Evolutionary conservation across 106 monocot genomes (phyloP).

Genomic region (Phalaenopsis equestris): DNA sequence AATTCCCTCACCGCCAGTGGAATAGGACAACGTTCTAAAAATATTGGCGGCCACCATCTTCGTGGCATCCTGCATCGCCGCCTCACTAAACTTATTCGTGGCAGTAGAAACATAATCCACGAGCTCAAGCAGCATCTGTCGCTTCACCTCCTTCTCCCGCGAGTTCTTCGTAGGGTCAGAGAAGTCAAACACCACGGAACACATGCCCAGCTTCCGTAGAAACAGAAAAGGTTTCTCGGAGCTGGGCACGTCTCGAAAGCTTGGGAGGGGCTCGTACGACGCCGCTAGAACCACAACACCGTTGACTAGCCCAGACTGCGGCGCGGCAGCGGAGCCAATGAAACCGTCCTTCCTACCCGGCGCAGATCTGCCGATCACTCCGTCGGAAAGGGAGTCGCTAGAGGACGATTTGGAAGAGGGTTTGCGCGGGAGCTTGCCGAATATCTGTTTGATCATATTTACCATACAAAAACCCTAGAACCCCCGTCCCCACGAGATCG

Average conservation of each 20-base stretch:
- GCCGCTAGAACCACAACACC: slow-evolving; percentile 5
- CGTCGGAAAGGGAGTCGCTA: slow-evolving; percentile 4
- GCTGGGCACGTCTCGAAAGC: slow-evolving; percentile 24
- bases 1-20: slow-evolving; percentile 21
- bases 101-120: slow-evolving; percentile 15
- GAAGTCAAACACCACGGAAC: slow-evolving; percentile 24
- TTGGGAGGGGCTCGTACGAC: slow-evolving; percentile 18
- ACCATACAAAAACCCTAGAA: neutral
- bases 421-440: slow-evolving; percentile 26
- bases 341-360: neutral
- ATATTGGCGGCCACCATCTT: slow-evolving; percentile 45
- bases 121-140: slow-evolving; percentile 27
- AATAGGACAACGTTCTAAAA: slow-evolving; percentile 33
- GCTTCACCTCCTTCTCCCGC: slow-evolving; percentile 30
- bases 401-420: slow-evolving; percentile 20
- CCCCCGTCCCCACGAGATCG: too few species aligned
- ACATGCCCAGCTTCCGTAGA: slow-evolving; percentile 19
- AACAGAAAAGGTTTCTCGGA: slow-evolving; percentile 23
- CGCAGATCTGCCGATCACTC: neutral
- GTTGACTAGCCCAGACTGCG: neutral
- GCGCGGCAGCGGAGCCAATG: neutral
- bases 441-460: slow-evolving; percentile 29
- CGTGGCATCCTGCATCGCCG: slow-evolving; percentile 29
- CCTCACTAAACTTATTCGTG: slow-evolving; percentile 19
- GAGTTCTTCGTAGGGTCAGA: slow-evolving; percentile 14